A percentile compares a stretch with the other conserved stretches of the same genome.
These are phyloP conservation scores for Camelina sativa DNA, from an alignment of 345 rosid species.

Conservation along the genomic window DNA sequence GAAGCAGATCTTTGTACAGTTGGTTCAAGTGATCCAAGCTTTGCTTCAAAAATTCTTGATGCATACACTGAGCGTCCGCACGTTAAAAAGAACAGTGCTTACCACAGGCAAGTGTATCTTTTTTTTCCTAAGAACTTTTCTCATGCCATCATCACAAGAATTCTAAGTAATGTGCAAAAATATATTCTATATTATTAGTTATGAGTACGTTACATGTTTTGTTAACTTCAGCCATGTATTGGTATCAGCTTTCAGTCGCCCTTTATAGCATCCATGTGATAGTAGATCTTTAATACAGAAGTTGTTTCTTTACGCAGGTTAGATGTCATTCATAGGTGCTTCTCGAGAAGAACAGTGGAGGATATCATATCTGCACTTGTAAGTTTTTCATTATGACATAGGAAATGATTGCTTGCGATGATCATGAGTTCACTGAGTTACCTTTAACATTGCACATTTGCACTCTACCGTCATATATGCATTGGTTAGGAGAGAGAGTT, in stretches of 20 bases:
- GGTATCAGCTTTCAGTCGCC: slow-evolving; percentile 8
- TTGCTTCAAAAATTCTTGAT: slow-evolving; percentile 56
- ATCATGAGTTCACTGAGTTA: neutral
- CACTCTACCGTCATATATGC: slow-evolving; percentile 8
- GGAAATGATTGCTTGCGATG: neutral
- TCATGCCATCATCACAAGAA: slow-evolving; percentile 15
- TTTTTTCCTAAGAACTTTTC: neutral
- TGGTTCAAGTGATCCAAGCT: slow-evolving; percentile 54
- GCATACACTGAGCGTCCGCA: slow-evolving; percentile 54
- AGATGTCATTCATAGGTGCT: slow-evolving; percentile 68
- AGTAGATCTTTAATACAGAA: neutral
- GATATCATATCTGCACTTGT: slow-evolving; percentile 80
- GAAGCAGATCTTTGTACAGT: slow-evolving; percentile 58
- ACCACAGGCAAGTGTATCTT: slow-evolving; percentile 51
- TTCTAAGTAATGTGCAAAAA: neutral
- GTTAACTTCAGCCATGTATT: neutral
- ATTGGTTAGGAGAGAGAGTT: slow-evolving; percentile 61
- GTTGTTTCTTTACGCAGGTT: slow-evolving; percentile 39
- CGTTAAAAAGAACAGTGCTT: slow-evolving; percentile 61
- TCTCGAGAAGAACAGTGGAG: slow-evolving; percentile 68
- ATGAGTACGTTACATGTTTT: neutral
- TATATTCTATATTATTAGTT: neutral
- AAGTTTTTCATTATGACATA: slow-evolving; percentile 39
- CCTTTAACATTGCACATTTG: neutral
- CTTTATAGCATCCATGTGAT: neutral